Evolutionary conservation across 2,329 filamentous ascomycete species (phyloP).

Genomic region (Fusarium sp.): DNA sequence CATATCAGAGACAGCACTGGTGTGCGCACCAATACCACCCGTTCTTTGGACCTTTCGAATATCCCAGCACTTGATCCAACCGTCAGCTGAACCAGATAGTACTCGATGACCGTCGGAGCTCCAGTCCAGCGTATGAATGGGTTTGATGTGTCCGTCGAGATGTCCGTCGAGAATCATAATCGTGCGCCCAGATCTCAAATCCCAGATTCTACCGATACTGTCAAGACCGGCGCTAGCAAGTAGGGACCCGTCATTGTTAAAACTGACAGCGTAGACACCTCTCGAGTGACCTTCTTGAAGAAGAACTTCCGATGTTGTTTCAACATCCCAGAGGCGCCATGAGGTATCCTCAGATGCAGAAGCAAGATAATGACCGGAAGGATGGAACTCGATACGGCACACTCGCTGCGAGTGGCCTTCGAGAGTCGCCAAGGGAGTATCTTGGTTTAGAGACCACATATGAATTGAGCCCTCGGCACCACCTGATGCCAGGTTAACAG

Average conservation of each 20-base stretch:
- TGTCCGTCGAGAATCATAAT: constrained; percentile 96
- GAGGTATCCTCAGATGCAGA: constrained; percentile 97
- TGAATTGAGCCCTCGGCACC: constrained; percentile 90
- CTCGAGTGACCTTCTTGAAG: constrained; percentile 95
- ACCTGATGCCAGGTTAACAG: constrained; percentile 88
- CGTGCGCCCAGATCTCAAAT: constrained; percentile 89
- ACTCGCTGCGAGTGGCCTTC: constrained; percentile 88
- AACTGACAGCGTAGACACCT: constrained; percentile 90
- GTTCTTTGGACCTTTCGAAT: constrained; percentile 86
- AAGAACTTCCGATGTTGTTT: constrained; percentile 84
- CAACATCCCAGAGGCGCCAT: constrained; percentile 96
- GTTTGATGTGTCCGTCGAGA: constrained; percentile 83
- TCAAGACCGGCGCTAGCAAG: constrained; percentile 93
- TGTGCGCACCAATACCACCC: constrained; percentile 90
- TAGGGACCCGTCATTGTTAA: constrained; percentile 91
- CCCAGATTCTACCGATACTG: constrained; percentile 95
- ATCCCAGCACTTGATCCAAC: constrained; percentile 99
- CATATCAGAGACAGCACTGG: constrained; percentile 90
- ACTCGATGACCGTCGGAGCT: constrained; percentile 90
- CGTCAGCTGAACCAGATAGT: constrained; percentile 91
- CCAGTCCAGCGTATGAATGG: constrained; percentile 95
- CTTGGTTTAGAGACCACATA: constrained; percentile 88
- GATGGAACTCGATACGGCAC: constrained; percentile 93
- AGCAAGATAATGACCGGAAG: constrained; percentile 88
- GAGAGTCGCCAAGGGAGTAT: constrained; percentile 85